Conservation (phyloP, 1,139 yeast genomes). For the Pichia sp. region DNA sequence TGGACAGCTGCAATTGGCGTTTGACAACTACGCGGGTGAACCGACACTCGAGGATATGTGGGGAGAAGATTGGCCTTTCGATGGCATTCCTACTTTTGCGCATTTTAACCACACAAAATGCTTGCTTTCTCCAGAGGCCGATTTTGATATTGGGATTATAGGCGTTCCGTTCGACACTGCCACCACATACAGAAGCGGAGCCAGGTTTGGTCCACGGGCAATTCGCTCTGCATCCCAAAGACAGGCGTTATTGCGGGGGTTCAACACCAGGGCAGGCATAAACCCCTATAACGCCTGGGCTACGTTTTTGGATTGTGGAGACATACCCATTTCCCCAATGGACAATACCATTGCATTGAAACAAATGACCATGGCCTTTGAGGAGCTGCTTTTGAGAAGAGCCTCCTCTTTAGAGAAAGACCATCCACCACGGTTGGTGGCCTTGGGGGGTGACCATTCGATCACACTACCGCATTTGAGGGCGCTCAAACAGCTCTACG, state of each 20-base stretch:
- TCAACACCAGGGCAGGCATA: conserved; percentile 59
- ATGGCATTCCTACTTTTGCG: conserved; percentile 71
- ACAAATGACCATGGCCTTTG: conserved; percentile 69
- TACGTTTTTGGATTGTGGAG: conserved; percentile 70
- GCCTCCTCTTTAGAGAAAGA: conserved; percentile 21
- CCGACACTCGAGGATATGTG: conserved; percentile 50
- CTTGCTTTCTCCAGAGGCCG: conserved; percentile 42
- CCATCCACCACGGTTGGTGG: conserved; percentile 57
- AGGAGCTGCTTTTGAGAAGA: conserved; percentile 44
- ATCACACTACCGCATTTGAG: conserved; percentile 66
- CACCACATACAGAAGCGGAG: conserved; percentile 68
- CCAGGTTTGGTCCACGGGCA: conserved; percentile 77
- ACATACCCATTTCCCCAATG: conserved; percentile 74
- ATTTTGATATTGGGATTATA: conserved; percentile 61
- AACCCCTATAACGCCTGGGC: conserved; percentile 73
- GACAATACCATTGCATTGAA: conserved; percentile 63
- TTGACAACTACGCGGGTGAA: not conserved
- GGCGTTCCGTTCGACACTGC: conserved; percentile 83
- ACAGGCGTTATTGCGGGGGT: conserved; percentile 62
- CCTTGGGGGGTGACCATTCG: conserved; percentile 78
- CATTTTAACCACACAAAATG: conserved; percentile 60
- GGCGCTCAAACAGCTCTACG: conserved; percentile 54
- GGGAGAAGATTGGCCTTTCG: conserved; percentile 65
- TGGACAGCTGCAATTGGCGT: not conserved
- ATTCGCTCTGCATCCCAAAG: conserved; percentile 71